Percentiles rank a stretch among this genome's conserved stretches.
phyloP scores from a whole-genome alignment of 2,329 filamentous ascomycete species.

The Pseudogymnoascus sp. region DNA sequence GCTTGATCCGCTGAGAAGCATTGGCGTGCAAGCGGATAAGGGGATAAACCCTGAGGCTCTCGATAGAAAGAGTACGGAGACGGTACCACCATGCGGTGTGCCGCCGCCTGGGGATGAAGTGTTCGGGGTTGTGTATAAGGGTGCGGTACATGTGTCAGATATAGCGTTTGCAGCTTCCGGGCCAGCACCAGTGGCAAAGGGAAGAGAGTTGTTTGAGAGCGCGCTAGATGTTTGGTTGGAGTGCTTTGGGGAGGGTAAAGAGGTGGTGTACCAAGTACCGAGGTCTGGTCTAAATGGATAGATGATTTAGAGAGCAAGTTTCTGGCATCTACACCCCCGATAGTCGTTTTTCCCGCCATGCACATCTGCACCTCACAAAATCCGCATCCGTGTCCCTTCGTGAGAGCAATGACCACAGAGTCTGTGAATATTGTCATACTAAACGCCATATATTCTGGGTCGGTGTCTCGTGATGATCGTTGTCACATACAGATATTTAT shows the following conservation, averaged over 20 bases:
- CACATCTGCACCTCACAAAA: background rate
- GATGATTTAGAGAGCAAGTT: background rate
- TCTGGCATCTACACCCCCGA: background rate
- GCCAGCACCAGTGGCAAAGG: background rate
- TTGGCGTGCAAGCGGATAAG: background rate
- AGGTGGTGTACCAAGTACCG: background rate
- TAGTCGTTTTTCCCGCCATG: background rate
- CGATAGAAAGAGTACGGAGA: background rate
- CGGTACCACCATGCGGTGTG: background rate
- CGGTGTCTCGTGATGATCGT: too few relatives aligned
- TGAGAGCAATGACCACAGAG: background rate
- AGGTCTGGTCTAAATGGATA: background rate
- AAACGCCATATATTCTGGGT: too few relatives aligned
- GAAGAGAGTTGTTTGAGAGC: slow-evolving; percentile 8
- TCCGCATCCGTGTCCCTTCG: background rate
- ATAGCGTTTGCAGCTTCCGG: background rate
- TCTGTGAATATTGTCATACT: background rate
- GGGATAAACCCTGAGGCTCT: background rate
- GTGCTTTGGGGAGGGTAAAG: slow-evolving; percentile 5
- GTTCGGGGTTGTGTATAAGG: slow-evolving; percentile 1
- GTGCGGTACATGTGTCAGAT: background rate
- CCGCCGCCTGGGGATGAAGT: background rate
- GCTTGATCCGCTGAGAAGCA: background rate
- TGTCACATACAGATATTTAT: too few relatives aligned
- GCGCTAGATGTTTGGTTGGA: slow-evolving; percentile 12